Base-by-base conservation (phyloP, 2,329 filamentous ascomycete species). In the Penicillium sp. region DNA sequence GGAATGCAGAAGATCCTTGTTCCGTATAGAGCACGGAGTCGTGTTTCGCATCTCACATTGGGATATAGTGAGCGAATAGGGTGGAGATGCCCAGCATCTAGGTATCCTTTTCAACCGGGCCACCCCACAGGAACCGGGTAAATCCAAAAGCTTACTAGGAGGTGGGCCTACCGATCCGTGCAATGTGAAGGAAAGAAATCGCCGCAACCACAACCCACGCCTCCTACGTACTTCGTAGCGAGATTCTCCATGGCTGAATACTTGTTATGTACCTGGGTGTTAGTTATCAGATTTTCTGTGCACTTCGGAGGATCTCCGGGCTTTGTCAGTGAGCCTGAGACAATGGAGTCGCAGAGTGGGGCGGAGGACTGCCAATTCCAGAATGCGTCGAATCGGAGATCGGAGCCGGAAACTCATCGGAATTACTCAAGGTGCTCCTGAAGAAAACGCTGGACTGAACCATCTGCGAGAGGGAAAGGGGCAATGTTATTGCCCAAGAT, bases 1-100 rank as follows among this genome's bases (percentile, higher is more conserved):
- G 27, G 26, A 34, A 14, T 4, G 13, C 7, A 35, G 30, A 46
- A 41, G 51, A 16, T 38, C 41, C 34, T n/a, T 56, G 51, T 61
- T 61, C 56, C 59, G 47, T 49, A 53, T 60, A 61, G 51, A 61
- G 46, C 44, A 61, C 54, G 45, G 49, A 58, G 55, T 14, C 44
- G 34, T 46, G 60, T 62, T 59, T 61, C 62, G 56, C 27, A 45
- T 56, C 41, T 44, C 46, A 32, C 35, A 16, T 47, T 40, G 23
- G 36, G 32, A 45, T 16, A 29, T 35, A 41, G 18, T 38, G 5
- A 49, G 32, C 11, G 32, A 2, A 34, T 13, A 34, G 8, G 47
- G 32, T 13, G 32, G 10, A 34, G 10, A 34, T 14, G 11, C 11
- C 13, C 32, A 34, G 11, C 29, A 26, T 26, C 38, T 30, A 36